Evolutionary conservation across 1,139 yeast species (phyloP), one percentile per base, ranked within the genome.

Genomic region (Saccharomyces hybrid): DNA sequence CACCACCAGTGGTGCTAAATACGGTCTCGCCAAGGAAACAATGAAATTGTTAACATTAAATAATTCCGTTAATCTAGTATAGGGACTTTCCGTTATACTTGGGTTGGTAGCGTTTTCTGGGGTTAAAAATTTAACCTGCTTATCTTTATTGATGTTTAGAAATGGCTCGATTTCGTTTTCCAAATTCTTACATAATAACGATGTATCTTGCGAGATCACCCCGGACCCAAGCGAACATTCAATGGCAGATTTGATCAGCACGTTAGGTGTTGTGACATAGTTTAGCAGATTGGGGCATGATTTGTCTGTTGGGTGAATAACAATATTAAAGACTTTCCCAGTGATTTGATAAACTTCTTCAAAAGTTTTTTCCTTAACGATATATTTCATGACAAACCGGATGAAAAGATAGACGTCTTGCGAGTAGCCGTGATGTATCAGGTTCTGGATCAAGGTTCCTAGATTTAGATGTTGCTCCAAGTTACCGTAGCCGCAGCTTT

Each of bases 191-290:
- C 87, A 86, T 58, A 84, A 77, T 26, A 91, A 71, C 57, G 80
- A 74, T 8, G 88, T 83, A 55, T 81, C 78, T 57, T 80, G 82
- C 0, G 84, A 79, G 9, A 82, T 70, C 2, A 83, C 86, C 1
- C 84, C 86, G 0, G 86, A 80, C 2, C 87, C 87, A 48, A 82
- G 78, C 6, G 86, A 81, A 9, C 87, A 86, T 54, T 69, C 70
- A 4, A 73, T 69, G 1, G 75, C 98, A 3, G 97, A 87, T 83
- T 96, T 83, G n/a, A 93, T 86, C 6, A 93, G 79, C 8, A 91
- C 96, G 70, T 93, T 90, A 0, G 99, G 99, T 0, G 98, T 89
- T 0, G 99, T 91, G 48, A 93, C 82, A 66, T 93, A 91, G 68
- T 93, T 93, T 41, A 93, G 75, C 55, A 93, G 74, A 8, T 90